Evolutionary conservation across 805 yeast genomes (phyloP).

Genomic region (Priceomyces castillae): DNA sequence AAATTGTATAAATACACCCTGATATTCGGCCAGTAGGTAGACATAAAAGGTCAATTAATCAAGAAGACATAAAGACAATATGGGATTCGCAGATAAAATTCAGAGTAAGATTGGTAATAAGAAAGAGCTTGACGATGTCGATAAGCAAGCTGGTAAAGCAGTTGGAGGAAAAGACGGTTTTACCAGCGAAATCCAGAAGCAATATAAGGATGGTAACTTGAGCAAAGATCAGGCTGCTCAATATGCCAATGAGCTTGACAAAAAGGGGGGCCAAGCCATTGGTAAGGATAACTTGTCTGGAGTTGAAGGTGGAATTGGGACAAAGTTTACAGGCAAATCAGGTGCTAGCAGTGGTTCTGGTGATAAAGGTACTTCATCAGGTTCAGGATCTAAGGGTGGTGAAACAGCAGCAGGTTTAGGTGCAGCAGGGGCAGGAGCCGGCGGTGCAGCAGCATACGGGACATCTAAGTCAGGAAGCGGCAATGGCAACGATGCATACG

Average conservation of each 20-base stretch:
- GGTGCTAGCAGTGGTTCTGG: constrained; percentile 12
- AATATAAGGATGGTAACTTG: constrained; percentile 29
- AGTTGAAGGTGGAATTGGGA: constrained; percentile 30
- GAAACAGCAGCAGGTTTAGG: constrained; percentile 12
- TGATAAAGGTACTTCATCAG: constrained; percentile 9
- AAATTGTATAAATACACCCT: not conserved
- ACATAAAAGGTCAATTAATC: no score
- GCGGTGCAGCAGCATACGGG: constrained; percentile 12
- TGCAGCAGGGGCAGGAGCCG: constrained; percentile 11
- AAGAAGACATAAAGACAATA: no score
- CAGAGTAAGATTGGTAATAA: constrained; percentile 25
- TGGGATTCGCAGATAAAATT: constrained; percentile 41
- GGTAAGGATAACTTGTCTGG: constrained; percentile 26
- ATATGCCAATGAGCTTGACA: constrained; percentile 22
- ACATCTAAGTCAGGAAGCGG: constrained; percentile 6
- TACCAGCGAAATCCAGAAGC: constrained; percentile 26
- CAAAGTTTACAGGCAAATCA: constrained; percentile 13
- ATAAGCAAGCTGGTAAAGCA: constrained; percentile 28
- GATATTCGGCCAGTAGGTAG: no score
- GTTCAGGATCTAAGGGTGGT: not conserved
- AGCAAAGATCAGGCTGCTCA: constrained; percentile 27
- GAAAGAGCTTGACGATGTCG: constrained; percentile 24
- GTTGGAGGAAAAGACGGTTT: constrained; percentile 28
- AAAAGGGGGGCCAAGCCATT: constrained; percentile 15
- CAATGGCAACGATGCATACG: constrained; percentile 9